Evolutionary conservation across 495 filamentous ascomycete genomes (phyloP).

Genomic region (Hyphodiscus hymeniophilus): DNA sequence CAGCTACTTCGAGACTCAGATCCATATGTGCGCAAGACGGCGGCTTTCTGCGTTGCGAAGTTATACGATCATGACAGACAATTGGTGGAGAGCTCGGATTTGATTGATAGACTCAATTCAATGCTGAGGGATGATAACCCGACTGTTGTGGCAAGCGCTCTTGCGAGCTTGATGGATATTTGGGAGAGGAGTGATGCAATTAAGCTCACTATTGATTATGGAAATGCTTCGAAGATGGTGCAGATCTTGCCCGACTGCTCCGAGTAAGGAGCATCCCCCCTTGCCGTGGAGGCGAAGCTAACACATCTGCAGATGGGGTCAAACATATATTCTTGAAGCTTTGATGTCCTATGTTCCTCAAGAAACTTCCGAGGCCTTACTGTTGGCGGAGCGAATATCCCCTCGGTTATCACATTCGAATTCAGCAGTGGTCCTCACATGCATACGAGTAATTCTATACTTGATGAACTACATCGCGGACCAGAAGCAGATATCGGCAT

Average conservation of each 20-base stretch:
- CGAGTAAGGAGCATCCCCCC: conserved; percentile 54
- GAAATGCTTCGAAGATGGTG: conserved; percentile 94
- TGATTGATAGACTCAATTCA: conserved; percentile 86
- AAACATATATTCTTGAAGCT: conserved; percentile 97
- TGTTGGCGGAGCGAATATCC: conserved; percentile 88
- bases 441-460: conserved; percentile 91
- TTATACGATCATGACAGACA: conserved; percentile 92
- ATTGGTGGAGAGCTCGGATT: conserved; percentile 80
- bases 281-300: conserved; percentile 1
- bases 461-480: conserved; percentile 98
- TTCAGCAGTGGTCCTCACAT: conserved; percentile 91
- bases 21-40: conserved; percentile 96
- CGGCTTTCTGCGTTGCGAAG: conserved; percentile 94
- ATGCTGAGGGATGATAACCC: conserved; percentile 94
- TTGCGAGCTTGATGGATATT: conserved; percentile 92
- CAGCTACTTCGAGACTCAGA: conserved; percentile 77
- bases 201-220: conserved; percentile 95
- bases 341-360: conserved; percentile 98
- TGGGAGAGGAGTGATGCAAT: conserved; percentile 97
- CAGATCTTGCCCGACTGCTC: conserved; percentile 95
- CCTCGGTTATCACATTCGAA: conserved; percentile 94
- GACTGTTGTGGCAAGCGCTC: conserved; percentile 89
- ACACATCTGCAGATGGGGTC: conserved; percentile 71
- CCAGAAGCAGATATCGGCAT: conserved; percentile 77
- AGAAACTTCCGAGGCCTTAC: conserved; percentile 74